Evolutionary conservation across 2,329 filamentous ascomycete genomes (phyloP).

Genomic region (Polychaeton citri): DNA sequence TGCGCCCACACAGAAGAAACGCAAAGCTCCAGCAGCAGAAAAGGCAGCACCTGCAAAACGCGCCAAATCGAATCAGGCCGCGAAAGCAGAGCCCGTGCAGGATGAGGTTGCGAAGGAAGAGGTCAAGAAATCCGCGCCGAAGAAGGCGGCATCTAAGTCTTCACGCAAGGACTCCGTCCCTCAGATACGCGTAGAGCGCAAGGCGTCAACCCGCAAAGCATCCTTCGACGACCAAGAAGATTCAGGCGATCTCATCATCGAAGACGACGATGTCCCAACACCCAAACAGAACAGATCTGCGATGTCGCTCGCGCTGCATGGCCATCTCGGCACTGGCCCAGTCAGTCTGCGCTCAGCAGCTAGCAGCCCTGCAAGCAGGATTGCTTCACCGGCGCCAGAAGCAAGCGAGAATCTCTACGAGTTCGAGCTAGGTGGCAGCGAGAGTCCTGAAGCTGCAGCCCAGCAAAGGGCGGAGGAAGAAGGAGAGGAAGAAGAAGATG

Average conservation of each 20-base stretch:
- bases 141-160: conserved; percentile 2
- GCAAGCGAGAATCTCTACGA: conserved; percentile 10
- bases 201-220: conserved; percentile 8
- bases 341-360: conserved; percentile 31
- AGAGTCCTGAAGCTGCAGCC: conserved; percentile 7
- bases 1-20: conserved; percentile 5
- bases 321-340: conserved; percentile 24
- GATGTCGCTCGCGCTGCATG: conserved; percentile 17
- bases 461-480: conserved; percentile 22
- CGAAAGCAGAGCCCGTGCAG: neutral
- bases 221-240: conserved; percentile 10
- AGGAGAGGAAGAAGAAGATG: conserved; percentile 20
- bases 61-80: neutral
- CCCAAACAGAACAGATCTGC: conserved; percentile 1
- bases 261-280: conserved; percentile 10
- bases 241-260: conserved; percentile 21
- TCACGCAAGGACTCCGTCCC: conserved; percentile 5
- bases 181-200: neutral
- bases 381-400: conserved; percentile 9
- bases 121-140: conserved; percentile 3
- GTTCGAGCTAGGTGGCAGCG: conserved; percentile 15
- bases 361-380: conserved; percentile 17
- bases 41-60: neutral
- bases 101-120: neutral
- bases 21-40: neutral